Percentiles rank a stretch among this genome's conserved stretches.
Evolutionary conservation across 768 basidiomycete species (phyloP).

Genomic region (Suillus decipiens): DNA sequence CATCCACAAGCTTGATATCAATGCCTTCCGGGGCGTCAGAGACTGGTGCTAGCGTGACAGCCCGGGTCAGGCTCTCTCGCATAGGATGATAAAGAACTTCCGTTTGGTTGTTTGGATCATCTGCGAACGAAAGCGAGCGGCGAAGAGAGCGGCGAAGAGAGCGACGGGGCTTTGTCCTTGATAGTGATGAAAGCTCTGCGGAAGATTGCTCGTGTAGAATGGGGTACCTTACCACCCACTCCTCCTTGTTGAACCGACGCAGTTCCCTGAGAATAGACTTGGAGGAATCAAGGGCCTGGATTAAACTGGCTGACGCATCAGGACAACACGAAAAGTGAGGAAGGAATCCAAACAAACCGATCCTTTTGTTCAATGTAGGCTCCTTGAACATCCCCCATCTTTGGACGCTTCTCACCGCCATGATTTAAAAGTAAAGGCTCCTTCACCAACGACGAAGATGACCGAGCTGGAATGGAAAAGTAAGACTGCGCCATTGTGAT

Average conservation of each 20-base stretch:
- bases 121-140: slow-evolving; percentile 81
- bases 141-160: slow-evolving; percentile 64
- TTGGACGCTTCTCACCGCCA: slow-evolving; percentile 37
- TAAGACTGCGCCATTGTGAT: slow-evolving; percentile 12
- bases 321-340: not conserved
- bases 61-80: slow-evolving; percentile 51
- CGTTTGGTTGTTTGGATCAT: slow-evolving; percentile 70
- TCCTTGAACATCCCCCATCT: slow-evolving; percentile 74
- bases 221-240: slow-evolving; percentile 92
- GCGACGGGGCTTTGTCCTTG: slow-evolving; percentile 35
- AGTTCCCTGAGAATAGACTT: slow-evolving; percentile 69
- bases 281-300: slow-evolving; percentile 75
- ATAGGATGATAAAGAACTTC: slow-evolving; percentile 62
- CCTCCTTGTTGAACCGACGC: slow-evolving; percentile 76
- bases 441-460: slow-evolving; percentile 9
- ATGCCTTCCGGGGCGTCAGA: slow-evolving; percentile 45
- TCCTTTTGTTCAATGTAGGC: slow-evolving; percentile 76
- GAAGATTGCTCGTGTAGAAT: slow-evolving; percentile 54
- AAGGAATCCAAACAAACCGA: slow-evolving; percentile 47
- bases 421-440: slow-evolving; percentile 17
- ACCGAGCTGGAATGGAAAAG: slow-evolving; percentile 4
- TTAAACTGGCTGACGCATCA: slow-evolving; percentile 50
- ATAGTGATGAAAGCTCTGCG: slow-evolving; percentile 27
- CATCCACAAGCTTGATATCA: slow-evolving; percentile 22
- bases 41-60: slow-evolving; percentile 59